Percentiles rank a stretch among this genome's conserved stretches.
These are phyloP conservation scores for Aspergillus caelatus DNA, from an alignment of 2,329 filamentous ascomycete species.

Conservation along the genomic window DNA sequence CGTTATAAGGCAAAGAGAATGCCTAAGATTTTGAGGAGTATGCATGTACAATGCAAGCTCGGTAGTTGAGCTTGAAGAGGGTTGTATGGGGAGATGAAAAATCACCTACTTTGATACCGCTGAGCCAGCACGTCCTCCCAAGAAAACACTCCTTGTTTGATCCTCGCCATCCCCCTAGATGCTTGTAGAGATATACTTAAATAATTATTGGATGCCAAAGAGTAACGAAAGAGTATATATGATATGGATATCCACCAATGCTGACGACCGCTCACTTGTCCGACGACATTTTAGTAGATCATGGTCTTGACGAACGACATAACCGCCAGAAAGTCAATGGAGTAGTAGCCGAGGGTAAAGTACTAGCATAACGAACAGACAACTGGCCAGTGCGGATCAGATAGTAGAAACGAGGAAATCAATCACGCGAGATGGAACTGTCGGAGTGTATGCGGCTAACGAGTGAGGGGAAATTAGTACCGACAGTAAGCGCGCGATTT, in stretches of 20 bases:
- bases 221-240: not conserved
- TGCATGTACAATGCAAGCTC: not conserved
- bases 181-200: not conserved
- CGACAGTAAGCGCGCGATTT: conserved; percentile 19
- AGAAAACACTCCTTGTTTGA: conserved; percentile 41
- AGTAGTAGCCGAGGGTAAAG: not conserved
- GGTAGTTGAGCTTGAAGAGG: not conserved
- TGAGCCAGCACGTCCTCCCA: conserved; percentile 46
- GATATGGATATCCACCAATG: not conserved
- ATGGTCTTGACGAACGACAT: conserved; percentile 2
- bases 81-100: not conserved
- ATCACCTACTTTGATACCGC: conserved; percentile 41
- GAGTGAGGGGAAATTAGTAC: conserved; percentile 8
- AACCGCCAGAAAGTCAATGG: not conserved
- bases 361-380: not conserved
- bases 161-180: conserved; percentile 32
- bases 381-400: not conserved
- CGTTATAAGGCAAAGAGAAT: too few species aligned
- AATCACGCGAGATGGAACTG: conserved; percentile 19
- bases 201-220: not conserved
- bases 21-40: too few species aligned
- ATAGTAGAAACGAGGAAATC: conserved; percentile 1
- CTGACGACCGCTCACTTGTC: conserved; percentile 4
- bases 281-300: conserved; percentile 8
- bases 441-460: conserved; percentile 6